A percentile compares a stretch with the other conserved stretches of the same genome.
These are phyloP conservation scores for Moniliella sp. DNA, from an alignment of 1,284 basidiomycete genomes.

Conservation along the genomic window DNA sequence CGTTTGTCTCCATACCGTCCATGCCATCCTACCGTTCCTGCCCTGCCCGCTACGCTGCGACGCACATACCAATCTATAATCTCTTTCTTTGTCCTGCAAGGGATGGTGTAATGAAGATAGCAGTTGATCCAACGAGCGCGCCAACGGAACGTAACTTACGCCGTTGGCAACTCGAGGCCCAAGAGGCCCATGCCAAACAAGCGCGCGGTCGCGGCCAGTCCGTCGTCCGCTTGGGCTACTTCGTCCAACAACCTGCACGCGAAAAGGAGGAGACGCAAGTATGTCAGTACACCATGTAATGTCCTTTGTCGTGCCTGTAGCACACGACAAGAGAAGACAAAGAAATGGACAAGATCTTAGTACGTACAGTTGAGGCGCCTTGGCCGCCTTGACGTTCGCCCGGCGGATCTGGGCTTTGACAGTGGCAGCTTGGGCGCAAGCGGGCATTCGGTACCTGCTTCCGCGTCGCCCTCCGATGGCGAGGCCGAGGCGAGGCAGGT, in stretches of 20 bases:
- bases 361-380: neutral
- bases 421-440: slow-evolving; percentile 64
- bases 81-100: no score
- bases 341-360: neutral
- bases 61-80: no score
- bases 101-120: no score
- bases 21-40: no score
- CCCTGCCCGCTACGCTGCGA: no score
- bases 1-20: no score
- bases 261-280: neutral
- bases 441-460: slow-evolving; percentile 69
- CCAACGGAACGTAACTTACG: no score
- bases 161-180: slow-evolving; percentile 1
- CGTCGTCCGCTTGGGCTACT: slow-evolving; percentile 12
- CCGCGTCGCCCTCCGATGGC: slow-evolving; percentile 32
- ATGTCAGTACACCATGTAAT: no score
- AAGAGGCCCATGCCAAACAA: slow-evolving; percentile 9
- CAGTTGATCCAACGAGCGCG: no score
- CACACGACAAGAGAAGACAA: neutral
- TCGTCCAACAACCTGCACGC: slow-evolving; percentile 8
- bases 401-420: slow-evolving; percentile 65
- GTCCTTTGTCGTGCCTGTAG: no score
- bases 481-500: slow-evolving; percentile 11
- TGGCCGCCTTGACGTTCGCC: slow-evolving; percentile 42
- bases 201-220: slow-evolving; percentile 8